These are phyloP conservation scores for Jamesozyma piceae DNA, from an alignment of 805 yeast genomes.

Conservation along the genomic window DNA sequence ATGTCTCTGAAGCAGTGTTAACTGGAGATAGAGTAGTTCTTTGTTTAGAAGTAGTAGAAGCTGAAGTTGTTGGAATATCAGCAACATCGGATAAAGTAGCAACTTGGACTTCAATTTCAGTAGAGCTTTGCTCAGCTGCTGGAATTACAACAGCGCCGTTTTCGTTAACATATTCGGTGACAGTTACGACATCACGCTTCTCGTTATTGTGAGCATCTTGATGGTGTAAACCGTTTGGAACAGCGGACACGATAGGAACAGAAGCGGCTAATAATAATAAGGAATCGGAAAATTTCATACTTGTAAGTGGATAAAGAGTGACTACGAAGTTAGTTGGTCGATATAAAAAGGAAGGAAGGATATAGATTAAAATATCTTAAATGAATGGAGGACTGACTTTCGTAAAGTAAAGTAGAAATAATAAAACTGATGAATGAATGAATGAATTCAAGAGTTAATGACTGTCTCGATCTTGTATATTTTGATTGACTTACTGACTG, in stretches of 20 bases:
- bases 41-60: not conserved
- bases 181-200: constrained; percentile 25
- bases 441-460: not conserved
- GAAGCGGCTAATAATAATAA: constrained; percentile 12
- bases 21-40: constrained; percentile 8
- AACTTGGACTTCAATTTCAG: constrained; percentile 16
- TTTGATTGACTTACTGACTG: too few species aligned
- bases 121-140: constrained; percentile 15
- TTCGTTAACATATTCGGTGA: constrained; percentile 24
- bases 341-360: too few species aligned
- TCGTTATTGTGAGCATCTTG: constrained; percentile 16
- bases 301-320: not conserved
- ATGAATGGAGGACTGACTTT: too few species aligned
- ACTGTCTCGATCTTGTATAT: too few species aligned
- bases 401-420: too few species aligned
- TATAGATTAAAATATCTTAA: too few species aligned
- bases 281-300: constrained; percentile 14
- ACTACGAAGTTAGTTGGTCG: too few species aligned
- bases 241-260: constrained; percentile 12
- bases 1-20: constrained; percentile 10
- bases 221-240: constrained; percentile 16
- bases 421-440: too few species aligned
- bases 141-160: constrained; percentile 21
- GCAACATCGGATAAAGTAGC: constrained; percentile 15
- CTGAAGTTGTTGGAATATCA: not conserved